phyloP scores from a whole-genome alignment of 2,329 filamentous ascomycete species.

The Tolypocladium paradoxum region DNA sequence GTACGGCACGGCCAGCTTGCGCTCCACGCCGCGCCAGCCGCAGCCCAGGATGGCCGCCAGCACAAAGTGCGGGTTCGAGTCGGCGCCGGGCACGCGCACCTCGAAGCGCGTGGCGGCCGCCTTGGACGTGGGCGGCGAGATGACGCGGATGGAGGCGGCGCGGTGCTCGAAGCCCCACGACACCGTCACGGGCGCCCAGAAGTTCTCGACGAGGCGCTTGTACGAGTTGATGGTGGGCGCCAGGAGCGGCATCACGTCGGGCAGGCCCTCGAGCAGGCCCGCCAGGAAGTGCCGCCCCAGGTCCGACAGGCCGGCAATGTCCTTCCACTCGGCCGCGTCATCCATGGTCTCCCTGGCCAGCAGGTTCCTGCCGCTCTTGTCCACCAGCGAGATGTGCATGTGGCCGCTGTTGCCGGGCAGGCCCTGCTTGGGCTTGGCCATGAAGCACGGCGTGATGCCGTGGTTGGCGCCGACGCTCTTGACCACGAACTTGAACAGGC shows the following conservation, averaged over 20 bases:
- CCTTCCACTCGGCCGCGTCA: slow-evolving; percentile 57
- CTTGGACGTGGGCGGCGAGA: slow-evolving; percentile 77
- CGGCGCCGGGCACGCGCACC: slow-evolving; percentile 85
- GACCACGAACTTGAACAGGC: slow-evolving; percentile 89
- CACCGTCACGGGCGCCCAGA: slow-evolving; percentile 96
- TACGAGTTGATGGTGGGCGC: slow-evolving; percentile 96
- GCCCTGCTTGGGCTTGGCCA: slow-evolving; percentile 90
- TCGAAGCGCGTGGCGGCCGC: slow-evolving; percentile 85
- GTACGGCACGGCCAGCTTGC: slow-evolving; percentile 79
- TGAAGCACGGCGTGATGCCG: slow-evolving; percentile 93
- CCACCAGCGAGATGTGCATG: slow-evolving; percentile 85
- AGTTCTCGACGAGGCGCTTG: slow-evolving; percentile 96
- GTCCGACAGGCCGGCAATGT: slow-evolving; percentile 74
- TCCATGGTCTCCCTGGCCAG: slow-evolving; percentile 67
- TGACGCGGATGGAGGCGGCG: slow-evolving; percentile 80
- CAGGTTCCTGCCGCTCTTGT: slow-evolving; percentile 71
- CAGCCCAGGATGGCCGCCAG: slow-evolving; percentile 78
- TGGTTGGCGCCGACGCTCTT: slow-evolving; percentile 81
- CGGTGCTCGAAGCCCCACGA: slow-evolving; percentile 96
- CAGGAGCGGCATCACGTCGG: slow-evolving; percentile 90
- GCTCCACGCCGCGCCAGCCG: slow-evolving; percentile 85
- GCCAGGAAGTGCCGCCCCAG: slow-evolving; percentile 88
- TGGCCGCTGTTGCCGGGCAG: slow-evolving; percentile 92
- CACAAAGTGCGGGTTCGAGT: slow-evolving; percentile 81
- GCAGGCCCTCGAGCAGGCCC: slow-evolving; percentile 76